These are phyloP conservation scores for Helicocarpus griseus DNA, from an alignment of 2,329 filamentous ascomycete species.

Conservation along the genomic window DNA sequence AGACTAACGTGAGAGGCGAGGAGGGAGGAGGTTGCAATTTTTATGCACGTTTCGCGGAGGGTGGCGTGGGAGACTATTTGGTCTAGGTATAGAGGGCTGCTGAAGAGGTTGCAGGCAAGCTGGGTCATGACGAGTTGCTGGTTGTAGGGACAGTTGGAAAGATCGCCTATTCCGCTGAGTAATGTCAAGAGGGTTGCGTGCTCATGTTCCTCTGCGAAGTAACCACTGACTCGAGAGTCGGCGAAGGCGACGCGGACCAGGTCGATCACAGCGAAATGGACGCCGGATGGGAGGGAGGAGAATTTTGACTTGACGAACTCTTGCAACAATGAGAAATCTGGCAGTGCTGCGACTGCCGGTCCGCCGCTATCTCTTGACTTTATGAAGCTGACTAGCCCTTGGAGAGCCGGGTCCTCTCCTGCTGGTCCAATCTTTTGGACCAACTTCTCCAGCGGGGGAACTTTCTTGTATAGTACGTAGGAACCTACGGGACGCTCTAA, in stretches of 20 bases:
- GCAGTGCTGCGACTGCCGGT: constrained; percentile 58
- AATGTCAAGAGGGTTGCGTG: constrained; percentile 56
- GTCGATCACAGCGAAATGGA: constrained; percentile 75
- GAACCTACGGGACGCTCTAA: constrained; percentile 55
- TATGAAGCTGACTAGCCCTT: constrained; percentile 61
- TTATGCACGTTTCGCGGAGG: constrained; percentile 52
- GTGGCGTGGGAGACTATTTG: constrained; percentile 46
- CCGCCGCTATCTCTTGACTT: constrained; percentile 49
- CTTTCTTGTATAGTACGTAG: constrained; percentile 66
- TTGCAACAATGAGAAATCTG: constrained; percentile 58
- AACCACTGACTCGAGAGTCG: constrained; percentile 70
- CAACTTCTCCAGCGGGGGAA: constrained; percentile 75
- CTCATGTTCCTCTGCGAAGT: constrained; percentile 65
- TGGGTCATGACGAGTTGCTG: constrained; percentile 76
- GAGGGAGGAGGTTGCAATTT: constrained; percentile 66
- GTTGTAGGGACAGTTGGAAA: constrained; percentile 61
- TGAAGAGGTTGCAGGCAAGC: constrained; percentile 76
- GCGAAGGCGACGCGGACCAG: constrained; percentile 67
- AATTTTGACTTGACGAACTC: constrained; percentile 50
- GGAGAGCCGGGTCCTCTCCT: constrained; percentile 51
- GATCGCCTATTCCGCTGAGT: constrained; percentile 42
- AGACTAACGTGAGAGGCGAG: constrained; percentile 69
- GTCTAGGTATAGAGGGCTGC: constrained; percentile 58
- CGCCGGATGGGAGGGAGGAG: constrained; percentile 48
- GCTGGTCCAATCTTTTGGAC: constrained; percentile 62